Conservation (phyloP, 108 stramenopile genomes). For the Skeletonema costatum region DNA sequence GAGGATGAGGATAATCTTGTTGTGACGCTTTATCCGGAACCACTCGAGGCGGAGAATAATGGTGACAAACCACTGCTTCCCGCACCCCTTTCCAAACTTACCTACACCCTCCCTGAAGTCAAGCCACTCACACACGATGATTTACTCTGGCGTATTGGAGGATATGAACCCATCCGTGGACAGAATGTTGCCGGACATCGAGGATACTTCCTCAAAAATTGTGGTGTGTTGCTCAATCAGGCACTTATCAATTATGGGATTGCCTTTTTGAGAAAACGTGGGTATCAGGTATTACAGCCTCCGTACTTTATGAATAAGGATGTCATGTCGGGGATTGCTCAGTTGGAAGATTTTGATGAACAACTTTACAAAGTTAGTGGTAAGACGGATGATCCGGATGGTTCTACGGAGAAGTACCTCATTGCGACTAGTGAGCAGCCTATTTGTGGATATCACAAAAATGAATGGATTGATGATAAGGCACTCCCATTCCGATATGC, state of each 20-base stretch:
- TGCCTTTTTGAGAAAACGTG: conserved; percentile 89
- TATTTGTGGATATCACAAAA: conserved; percentile 98
- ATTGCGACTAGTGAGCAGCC: conserved; percentile 99
- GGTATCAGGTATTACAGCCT: conserved; percentile 96
- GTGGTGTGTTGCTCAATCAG: conserved; percentile 96
- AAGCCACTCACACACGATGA: conserved; percentile 97
- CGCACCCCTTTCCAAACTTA: conserved; percentile 50
- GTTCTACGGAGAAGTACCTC: conserved; percentile 93
- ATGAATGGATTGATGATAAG: conserved; percentile 92
- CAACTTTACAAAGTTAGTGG: conserved; percentile 97
- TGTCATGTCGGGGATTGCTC: conserved; percentile 99
- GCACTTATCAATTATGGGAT: conserved; percentile 98
- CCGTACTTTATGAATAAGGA: conserved; percentile 99
- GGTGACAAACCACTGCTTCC: conserved; percentile 66
- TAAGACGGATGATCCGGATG: conserved; percentile 91
- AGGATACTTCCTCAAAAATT: conserved; percentile 98
- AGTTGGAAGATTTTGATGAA: conserved; percentile 99
- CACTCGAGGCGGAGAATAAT: conserved; percentile 64
- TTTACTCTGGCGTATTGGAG: conserved; percentile 95
- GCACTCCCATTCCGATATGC: conserved; percentile 89
- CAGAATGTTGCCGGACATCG: conserved; percentile 95
- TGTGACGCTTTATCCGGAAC: conserved; percentile 70
- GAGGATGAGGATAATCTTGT: conserved; percentile 96
- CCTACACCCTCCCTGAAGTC: conserved; percentile 79
- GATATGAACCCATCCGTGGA: conserved; percentile 97